Base-by-base conservation (phyloP, 352 stramenopile species). In the Elongisporangium undulatum region DNA sequence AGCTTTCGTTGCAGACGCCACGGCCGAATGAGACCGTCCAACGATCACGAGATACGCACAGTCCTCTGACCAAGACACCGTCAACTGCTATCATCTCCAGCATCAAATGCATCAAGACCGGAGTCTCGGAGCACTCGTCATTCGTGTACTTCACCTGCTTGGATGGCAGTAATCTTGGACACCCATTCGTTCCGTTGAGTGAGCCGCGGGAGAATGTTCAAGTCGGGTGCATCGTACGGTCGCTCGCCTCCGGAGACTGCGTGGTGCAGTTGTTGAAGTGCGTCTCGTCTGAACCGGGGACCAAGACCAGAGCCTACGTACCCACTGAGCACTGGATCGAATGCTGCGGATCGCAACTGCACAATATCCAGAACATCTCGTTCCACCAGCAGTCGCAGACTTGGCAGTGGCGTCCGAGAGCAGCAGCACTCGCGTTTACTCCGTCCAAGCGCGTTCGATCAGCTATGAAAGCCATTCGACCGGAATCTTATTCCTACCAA, bases 241-340 rank as follows among this genome's bases (percentile, higher is more conserved):
- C 56, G 0, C 49, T 79, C 5, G 21, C 63, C 1, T 71, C 69
- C 10, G 74, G 69, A 3, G 71, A 79, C 22, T 83, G 62, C 29
- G 51, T 69, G 3, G 48, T 83, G 7, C 74, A 80, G 16, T 60
- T 83, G 7, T 71, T 69, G 51, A 75, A 72, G 48, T 29, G 56
- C 7, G 59, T 70, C 9, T n/a, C 26, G 20, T 54, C 66, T 3
- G 19, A 38, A 9, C 48, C 53, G 10, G 55, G 49, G 22, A 34
- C 15, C 38, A 70, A 62, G 19, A 68, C 51, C 24, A 38, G 58
- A 17, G 19, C 58, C 16, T 79, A 74, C n/a, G 55, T 69, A 6
- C 66, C 69, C 20, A 82, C 71, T 3, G 68, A 71, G 9, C 66
- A 82, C 34, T 74, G 73, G 45, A 76, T 80, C 34, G 68, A 82